Conservation (phyloP, 202 grass and related monocot genomes). For the Setaria italica region DNA sequence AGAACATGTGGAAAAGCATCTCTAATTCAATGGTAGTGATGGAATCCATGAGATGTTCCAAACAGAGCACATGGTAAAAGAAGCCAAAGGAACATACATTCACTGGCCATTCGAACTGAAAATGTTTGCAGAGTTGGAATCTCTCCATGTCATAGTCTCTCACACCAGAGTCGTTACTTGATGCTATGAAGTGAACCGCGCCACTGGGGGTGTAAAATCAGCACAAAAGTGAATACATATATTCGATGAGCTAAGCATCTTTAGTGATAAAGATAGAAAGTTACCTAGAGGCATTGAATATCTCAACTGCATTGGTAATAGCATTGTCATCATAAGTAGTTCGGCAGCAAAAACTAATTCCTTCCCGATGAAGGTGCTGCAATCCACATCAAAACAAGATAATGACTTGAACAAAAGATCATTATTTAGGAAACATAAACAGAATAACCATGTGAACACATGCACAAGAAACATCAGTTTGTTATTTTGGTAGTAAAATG, state of each 20-base stretch:
- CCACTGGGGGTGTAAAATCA: slow-evolving; percentile 56
- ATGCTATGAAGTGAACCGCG: slow-evolving; percentile 79
- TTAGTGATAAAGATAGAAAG: slow-evolving; percentile 5
- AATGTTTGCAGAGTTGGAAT: slow-evolving; percentile 84
- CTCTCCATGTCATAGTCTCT: slow-evolving; percentile 95
- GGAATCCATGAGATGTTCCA: background rate
- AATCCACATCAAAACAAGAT: slow-evolving; percentile 46
- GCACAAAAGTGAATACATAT: slow-evolving; percentile 4
- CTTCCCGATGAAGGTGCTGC: slow-evolving; percentile 82
- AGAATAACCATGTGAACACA: slow-evolving; percentile 21
- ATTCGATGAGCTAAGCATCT: background rate
- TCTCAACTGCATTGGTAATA: slow-evolving; percentile 91
- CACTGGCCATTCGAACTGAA: slow-evolving; percentile 86
- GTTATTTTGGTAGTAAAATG: background rate
- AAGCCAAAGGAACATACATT: slow-evolving; percentile 71
- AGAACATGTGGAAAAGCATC: background rate
- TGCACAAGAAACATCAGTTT: too few relatives aligned
- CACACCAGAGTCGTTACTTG: slow-evolving; percentile 88
- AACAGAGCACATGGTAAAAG: slow-evolving; percentile 21
- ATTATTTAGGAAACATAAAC: background rate
- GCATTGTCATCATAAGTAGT: slow-evolving; percentile 92
- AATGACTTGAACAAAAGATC: slow-evolving; percentile 16
- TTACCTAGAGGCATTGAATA: slow-evolving; percentile 84
- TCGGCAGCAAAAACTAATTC: slow-evolving; percentile 87
- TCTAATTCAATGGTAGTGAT: slow-evolving; percentile 1